Base-by-base conservation (phyloP, 2,329 filamentous ascomycete species). In the Bipolaris bicolor region DNA sequence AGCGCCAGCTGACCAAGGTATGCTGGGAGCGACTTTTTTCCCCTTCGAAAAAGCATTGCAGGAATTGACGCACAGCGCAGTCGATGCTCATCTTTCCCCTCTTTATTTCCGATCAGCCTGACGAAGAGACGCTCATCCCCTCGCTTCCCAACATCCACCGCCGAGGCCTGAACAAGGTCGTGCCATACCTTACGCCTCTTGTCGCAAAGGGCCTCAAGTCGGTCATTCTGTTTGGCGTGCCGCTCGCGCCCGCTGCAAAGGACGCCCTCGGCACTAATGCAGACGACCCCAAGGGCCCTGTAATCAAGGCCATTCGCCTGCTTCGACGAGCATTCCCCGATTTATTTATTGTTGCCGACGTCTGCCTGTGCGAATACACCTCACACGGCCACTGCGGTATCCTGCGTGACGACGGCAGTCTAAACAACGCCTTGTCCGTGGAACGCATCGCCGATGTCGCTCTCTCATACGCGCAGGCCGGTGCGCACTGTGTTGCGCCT, bases 71-170 rank as follows among this genome's bases (percentile, higher is more conserved):
- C 40, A 2, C 43, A 18, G 34, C 3, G 31, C 70, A 97, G 92
- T 95, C 93, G 36, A 98, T 98, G 95, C 89, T 99, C 71, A 97
- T 99, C 72, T 98, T 96, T 79, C 95, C 95, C 11, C 85, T 99
- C 65, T 99, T 99, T 81, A 87, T 99, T 64, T 96, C 95, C 70
- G 95, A 99, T 78, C 87, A 91, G 72, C 90, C 94, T 34, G 91
- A 98, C 71, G 94, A 98, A 80, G 91, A 97, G 80, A 90, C 89
- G 13, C 83, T 90, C 15, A 96, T 99, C 55, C 89, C 93, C 49
- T 97, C 93, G 18, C 86, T 99, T 3, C 95, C 95, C 1, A 92
- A 92, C 75, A 94, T 98, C 78, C 83, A 89, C 78, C 93, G 94
- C 71, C 88, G 92, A 59, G 94, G 95, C 61, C 76, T 98, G 73